These are phyloP conservation scores for Castanospermum australe DNA, from an alignment of 306 rosid genomes.

Conservation along the genomic window DNA sequence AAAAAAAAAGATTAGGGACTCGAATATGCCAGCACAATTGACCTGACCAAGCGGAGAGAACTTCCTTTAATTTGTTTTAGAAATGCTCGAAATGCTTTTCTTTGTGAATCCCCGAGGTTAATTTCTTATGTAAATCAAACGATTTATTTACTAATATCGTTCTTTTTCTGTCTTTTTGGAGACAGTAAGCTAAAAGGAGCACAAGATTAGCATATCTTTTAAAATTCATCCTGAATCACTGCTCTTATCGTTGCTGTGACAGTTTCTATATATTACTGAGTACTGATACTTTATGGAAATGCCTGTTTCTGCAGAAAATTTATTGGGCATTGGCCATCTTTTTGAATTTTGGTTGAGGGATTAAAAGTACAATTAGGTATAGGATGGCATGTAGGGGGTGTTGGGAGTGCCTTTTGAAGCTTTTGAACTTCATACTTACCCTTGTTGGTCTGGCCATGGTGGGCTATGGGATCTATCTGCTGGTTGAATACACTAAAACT, in stretches of 20 bases:
- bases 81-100: background rate
- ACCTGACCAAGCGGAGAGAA: background rate
- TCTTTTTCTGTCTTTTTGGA: background rate
- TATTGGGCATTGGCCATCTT: constrained; percentile 27
- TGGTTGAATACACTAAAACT: constrained; percentile 53
- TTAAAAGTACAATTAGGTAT: constrained; percentile 25
- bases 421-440: constrained; percentile 77
- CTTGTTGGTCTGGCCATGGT: constrained; percentile 82
- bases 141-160: background rate
- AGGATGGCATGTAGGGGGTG: constrained; percentile 92
- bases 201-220: background rate
- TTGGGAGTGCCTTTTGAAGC: constrained; percentile 86
- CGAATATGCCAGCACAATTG: background rate
- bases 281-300: constrained; percentile 31
- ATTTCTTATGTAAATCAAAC: background rate
- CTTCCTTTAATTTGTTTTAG: background rate
- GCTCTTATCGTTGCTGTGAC: constrained; percentile 11
- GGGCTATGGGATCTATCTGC: constrained; percentile 90
- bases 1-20: background rate
- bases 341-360: constrained; percentile 39
- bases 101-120: background rate
- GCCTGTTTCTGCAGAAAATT: constrained; percentile 36
- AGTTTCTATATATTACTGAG: constrained; percentile 1
- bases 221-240: background rate
- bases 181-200: background rate